Conservation (phyloP, 805 yeast species). For the Saccharomycopsis vini region DNA sequence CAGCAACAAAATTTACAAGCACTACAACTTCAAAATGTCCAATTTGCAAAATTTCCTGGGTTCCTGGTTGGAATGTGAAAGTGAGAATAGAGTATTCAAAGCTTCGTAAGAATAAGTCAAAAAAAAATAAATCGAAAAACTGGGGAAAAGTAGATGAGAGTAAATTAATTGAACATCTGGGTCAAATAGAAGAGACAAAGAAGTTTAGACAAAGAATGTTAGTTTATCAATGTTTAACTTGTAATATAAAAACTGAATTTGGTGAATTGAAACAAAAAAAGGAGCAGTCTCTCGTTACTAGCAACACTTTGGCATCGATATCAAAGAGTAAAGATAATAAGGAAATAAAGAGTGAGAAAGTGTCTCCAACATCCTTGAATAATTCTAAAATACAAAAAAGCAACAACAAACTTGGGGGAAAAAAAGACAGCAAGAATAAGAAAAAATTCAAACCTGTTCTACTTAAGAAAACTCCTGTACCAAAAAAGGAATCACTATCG, state of each 20-base stretch:
- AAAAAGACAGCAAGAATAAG: background rate
- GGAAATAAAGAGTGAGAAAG: no score
- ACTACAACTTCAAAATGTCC: slow-evolving; percentile 5
- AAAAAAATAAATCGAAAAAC: no score
- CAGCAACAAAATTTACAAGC: no score
- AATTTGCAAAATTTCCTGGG: slow-evolving; percentile 8
- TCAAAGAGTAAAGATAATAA: no score
- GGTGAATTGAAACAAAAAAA: slow-evolving; percentile 6
- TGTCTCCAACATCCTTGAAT: background rate
- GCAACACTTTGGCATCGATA: background rate
- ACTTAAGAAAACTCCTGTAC: no score
- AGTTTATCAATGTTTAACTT: slow-evolving; percentile 8
- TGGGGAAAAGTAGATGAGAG: no score
- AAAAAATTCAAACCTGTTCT: no score
- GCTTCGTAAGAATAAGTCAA: background rate
- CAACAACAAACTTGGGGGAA: background rate
- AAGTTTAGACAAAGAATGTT: slow-evolving; percentile 1
- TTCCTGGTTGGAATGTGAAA: slow-evolving; percentile 12
- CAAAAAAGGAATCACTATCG: slow-evolving; percentile 1
- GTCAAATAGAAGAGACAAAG: background rate
- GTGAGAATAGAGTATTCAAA: slow-evolving; percentile 7
- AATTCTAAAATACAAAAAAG: background rate
- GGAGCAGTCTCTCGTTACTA: background rate
- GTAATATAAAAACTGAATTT: slow-evolving; percentile 1
- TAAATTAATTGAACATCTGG: no score